Evolutionary conservation across 2,329 filamentous ascomycete genomes (phyloP), one percentile per base, ranked within the genome.

Genomic region (Amesomyces nigricolor): DNA sequence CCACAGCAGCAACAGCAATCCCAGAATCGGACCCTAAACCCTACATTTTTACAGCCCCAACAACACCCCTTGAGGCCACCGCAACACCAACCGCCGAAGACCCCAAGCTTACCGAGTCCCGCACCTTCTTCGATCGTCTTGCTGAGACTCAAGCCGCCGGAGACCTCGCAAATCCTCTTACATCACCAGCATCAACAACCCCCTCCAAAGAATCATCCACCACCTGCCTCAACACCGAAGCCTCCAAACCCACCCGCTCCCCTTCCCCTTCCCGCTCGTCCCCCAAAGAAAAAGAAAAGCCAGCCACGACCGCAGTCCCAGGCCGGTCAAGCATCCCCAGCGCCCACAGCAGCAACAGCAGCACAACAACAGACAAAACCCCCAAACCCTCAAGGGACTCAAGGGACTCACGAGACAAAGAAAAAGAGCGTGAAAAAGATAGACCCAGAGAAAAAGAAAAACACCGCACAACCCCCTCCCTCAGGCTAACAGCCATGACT

Each of bases 121-220:
- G 19, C 22, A 45, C 51, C 22, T 45, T 56, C 22, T 45, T 14
- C 4, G 43, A 49, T 13, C 11, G 35, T 5, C 40, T 55, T 1
- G 37, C 49, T 1, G 52, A 50, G n/a, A 32, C 38, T 17, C 52
- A 53, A 45, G 52, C 48, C 3, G 52, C 45, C 9, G 49, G 49
- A 5, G 32, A 38, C 22, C 4, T n/a, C 4, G 42, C 35, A 16
- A 30, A 43, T n/a, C 19, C 26, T 10, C 9, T 4, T 1, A n/a
- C 8, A 14, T 22, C 44, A 14, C 11, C 40, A 5, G 16, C 47
- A 4, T 19, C 49, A 2, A 13, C 56, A 14, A 16, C 39, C 1
- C 6, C 39, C 4, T 35, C 32, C 32, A 35, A 35, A 11, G 17
- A 46, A 9, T 2, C 29, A 22, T n/a, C 5, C 17, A 22, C 32